Conservation (phyloP, 352 stramenopile genomes). For the Globisporangium abappressorium region DNA sequence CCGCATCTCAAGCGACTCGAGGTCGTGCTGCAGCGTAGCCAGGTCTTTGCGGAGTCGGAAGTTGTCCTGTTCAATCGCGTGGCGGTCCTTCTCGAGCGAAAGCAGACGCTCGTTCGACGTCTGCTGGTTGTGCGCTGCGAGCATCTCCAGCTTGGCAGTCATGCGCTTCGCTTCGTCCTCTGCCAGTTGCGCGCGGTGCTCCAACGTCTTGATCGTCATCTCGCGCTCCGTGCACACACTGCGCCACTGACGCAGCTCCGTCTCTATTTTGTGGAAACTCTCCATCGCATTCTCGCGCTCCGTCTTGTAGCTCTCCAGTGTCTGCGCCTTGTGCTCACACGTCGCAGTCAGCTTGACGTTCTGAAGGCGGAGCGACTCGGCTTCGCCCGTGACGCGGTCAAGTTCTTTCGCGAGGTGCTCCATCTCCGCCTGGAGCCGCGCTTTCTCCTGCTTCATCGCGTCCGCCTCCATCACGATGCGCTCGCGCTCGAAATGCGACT, state of each 20-base stretch:
- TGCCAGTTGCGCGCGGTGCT: constrained; percentile 37
- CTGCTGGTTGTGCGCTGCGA: constrained; percentile 38
- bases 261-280: constrained; percentile 47
- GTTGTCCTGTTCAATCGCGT: constrained; percentile 54
- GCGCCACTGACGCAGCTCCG: constrained; percentile 38
- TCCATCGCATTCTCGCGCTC: constrained; percentile 42
- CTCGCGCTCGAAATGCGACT: constrained; percentile 56
- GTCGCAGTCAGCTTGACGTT: constrained; percentile 51
- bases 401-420: constrained; percentile 48
- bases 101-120: constrained; percentile 55
- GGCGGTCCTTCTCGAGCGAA: constrained; percentile 49
- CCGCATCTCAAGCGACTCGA: constrained; percentile 47
- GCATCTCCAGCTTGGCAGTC: constrained; percentile 38
- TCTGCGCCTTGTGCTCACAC: constrained; percentile 53
- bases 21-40: constrained; percentile 41
- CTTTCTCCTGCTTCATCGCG: constrained; percentile 44
- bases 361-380: constrained; percentile 41
- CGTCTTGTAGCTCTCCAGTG: constrained; percentile 40
- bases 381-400: constrained; percentile 42
- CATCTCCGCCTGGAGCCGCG: constrained; percentile 41
- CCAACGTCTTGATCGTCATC: constrained; percentile 34
- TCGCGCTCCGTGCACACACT: constrained; percentile 41
- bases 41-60: constrained; percentile 44
- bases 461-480: constrained; percentile 47
- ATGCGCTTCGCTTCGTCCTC: constrained; percentile 40